Evolutionary conservation across 768 basidiomycete species (phyloP).

Genomic region (Galerina sulciceps): DNA sequence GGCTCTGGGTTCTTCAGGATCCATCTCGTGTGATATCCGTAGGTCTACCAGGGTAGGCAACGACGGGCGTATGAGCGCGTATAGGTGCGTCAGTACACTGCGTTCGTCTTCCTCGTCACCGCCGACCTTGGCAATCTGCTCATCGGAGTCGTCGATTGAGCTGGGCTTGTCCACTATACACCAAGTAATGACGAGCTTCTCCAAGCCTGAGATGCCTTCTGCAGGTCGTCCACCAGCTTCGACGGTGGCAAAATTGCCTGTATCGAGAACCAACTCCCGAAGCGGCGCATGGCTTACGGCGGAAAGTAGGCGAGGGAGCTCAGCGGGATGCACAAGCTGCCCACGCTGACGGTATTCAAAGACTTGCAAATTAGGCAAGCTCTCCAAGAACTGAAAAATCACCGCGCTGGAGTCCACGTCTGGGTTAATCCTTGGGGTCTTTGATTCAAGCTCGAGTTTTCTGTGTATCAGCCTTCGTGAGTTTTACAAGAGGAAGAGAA

Average conservation of each 20-base stretch:
- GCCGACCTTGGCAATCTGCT: too few species aligned
- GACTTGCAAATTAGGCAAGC: constrained; percentile 8
- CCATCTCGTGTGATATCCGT: neutral
- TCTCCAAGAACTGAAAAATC: constrained; percentile 4
- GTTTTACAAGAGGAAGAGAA: neutral
- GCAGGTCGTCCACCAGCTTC: neutral
- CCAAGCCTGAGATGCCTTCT: constrained; percentile 6
- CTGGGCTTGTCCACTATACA: neutral
- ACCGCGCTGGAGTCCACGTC: neutral
- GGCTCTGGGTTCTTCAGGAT: neutral
- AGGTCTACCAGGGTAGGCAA: constrained; percentile 7
- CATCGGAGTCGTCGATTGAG: too few species aligned
- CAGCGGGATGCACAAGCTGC: neutral
- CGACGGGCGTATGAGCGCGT: constrained; percentile 8
- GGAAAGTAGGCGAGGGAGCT: constrained; percentile 2
- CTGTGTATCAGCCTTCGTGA: neutral
- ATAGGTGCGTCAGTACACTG: neutral
- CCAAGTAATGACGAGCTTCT: constrained; percentile 9
- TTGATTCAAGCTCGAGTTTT: neutral
- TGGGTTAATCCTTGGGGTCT: too few species aligned
- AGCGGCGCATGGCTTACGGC: constrained; percentile 10
- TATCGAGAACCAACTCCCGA: neutral
- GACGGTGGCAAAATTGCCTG: neutral
- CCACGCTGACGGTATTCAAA: neutral
- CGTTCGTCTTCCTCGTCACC: too few species aligned